These are phyloP conservation scores for Aspergillus sparsus DNA, from an alignment of 495 filamentous ascomycete genomes.

Conservation along the genomic window DNA sequence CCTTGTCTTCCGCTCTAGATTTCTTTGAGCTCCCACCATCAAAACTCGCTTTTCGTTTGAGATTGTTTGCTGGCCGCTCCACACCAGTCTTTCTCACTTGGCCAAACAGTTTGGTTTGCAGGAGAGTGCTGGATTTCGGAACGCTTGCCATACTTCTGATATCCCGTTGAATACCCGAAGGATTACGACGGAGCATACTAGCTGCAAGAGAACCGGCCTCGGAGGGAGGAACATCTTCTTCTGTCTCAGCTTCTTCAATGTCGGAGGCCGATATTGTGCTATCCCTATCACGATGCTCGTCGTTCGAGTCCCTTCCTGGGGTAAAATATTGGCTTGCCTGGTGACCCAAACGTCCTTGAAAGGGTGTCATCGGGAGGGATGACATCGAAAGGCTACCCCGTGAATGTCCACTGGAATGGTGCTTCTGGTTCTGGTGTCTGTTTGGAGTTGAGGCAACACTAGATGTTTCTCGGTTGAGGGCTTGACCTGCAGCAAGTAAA, in stretches of 20 bases:
- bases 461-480: conserved; percentile 71
- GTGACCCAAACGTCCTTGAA: conserved; percentile 41
- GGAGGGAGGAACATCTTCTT: conserved; percentile 57
- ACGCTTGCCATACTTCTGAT: conserved; percentile 24
- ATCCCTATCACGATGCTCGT: conserved; percentile 66
- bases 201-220: conserved; percentile 53
- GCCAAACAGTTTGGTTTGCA: conserved; percentile 70
- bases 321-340: conserved; percentile 56
- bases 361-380: conserved; percentile 78
- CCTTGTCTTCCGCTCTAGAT: conserved; percentile 52
- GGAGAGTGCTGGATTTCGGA: conserved; percentile 44
- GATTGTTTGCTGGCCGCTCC: conserved; percentile 36
- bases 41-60: conserved; percentile 61
- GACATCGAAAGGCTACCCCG: conserved; percentile 75
- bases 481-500: conserved; percentile 70
- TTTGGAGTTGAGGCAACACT: conserved; percentile 66
- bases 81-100: conserved; percentile 61
- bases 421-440: conserved; percentile 44
- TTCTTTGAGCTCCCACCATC: conserved; percentile 59
- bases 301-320: conserved; percentile 55
- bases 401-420: conserved; percentile 57
- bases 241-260: conserved; percentile 59
- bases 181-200: conserved; percentile 51
- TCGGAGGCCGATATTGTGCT: conserved; percentile 89
- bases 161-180: conserved; percentile 28